These are phyloP conservation scores for Penicillium antarcticum DNA, from an alignment of 495 filamentous ascomycete species.

Conservation along the genomic window DNA sequence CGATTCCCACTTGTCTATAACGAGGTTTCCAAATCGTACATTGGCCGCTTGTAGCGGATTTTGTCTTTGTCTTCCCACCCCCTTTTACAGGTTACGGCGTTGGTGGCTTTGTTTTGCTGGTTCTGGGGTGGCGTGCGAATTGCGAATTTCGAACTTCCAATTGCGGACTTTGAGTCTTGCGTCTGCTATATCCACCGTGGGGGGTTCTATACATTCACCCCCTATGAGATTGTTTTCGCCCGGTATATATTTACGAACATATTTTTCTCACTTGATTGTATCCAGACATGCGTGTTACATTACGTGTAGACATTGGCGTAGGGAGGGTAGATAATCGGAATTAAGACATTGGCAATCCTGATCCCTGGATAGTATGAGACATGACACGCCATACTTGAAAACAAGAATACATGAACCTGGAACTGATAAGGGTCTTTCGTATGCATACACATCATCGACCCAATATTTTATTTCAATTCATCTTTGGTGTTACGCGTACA, in stretches of 20 bases:
- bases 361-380: too few species aligned
- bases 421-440: too few species aligned
- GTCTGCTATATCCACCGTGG: constrained; percentile 18
- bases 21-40: constrained; percentile 23
- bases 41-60: constrained; percentile 16
- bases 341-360: too few species aligned
- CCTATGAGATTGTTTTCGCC: constrained; percentile 14
- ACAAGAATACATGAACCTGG: too few species aligned
- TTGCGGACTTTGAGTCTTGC: constrained; percentile 8
- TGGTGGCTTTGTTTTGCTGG: constrained; percentile 16
- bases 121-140: constrained; percentile 17
- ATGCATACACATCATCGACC: too few species aligned
- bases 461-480: too few species aligned
- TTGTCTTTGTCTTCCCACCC: constrained; percentile 13
- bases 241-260: constrained; percentile 27
- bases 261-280: constrained; percentile 2
- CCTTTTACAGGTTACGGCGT: constrained; percentile 31
- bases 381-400: too few species aligned
- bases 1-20: constrained; percentile 34
- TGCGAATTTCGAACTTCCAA: constrained; percentile 5
- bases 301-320: neutral
- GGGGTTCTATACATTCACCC: constrained; percentile 8
- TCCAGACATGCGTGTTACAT: neutral
- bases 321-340: neutral
- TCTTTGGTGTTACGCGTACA: too few species aligned